Base-by-base conservation (phyloP, 371 early-diverging fungal genomes). In the Nematocida sp. region DNA sequence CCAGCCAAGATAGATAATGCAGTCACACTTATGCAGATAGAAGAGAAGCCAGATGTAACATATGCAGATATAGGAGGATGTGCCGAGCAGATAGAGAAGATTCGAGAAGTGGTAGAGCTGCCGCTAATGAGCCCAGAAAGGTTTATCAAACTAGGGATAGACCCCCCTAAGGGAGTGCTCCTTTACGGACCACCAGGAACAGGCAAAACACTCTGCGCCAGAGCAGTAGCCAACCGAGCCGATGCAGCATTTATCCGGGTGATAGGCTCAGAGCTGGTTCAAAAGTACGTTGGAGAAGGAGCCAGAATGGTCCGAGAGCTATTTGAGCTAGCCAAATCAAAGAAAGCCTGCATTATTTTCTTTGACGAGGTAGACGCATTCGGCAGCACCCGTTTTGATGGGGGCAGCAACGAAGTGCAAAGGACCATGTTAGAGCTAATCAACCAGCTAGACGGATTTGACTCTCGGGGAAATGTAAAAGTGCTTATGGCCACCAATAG, bases 321-420 rank as follows among this genome's bases (percentile, higher is more conserved):
- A 57, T 99, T 99, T 81, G 94, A 93, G 76, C 93, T 97, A 91
- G 99, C 98, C 34, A 88, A 94, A 83, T 86, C 89, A 63, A 95
- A 94, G 86, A 96, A 90, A 78, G 95, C 99, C 2, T 95, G 95
- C 79, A 96, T 99, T 80, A 96, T 99, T 63, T 99, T 99, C 83
- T 96, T 99, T 87, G 99, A 99, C 83, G 99, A 99, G 86, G 90
- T 99, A 37, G 99, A 99, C 83, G 96, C 99, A 31, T 95, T 99
- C 82, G 97, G 98, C 81, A 95, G 91, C 81, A 83, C 81, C 11
- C 89, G 99, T 79, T 90, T 91, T 81, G 96, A 97, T 78, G 89
- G 93, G 38, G 97, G 94, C 52, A 96, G 96, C 83, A 96, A 96
- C 79, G 99, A 99, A 83, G 98, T 99, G 15, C 95, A 94, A 82